Conservation (phyloP, 768 basidiomycete species). For the Podaxis mareebaensis region DNA sequence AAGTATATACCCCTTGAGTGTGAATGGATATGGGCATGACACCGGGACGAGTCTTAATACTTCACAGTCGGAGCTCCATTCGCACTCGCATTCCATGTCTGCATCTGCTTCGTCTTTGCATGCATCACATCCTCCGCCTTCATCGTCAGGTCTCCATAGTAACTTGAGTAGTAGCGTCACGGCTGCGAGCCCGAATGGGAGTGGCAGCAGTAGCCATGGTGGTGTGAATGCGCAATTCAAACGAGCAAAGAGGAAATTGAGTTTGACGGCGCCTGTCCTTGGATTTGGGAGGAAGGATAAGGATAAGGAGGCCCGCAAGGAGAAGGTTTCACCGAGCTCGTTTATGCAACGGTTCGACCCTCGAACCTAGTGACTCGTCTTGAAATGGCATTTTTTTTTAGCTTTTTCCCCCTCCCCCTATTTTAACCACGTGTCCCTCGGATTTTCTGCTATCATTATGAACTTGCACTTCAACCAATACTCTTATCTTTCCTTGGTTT, state of each 20-base stretch:
- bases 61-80: conserved; percentile 12
- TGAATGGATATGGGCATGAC: neutral
- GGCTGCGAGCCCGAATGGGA: conserved; percentile 9
- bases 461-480: neutral
- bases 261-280: conserved; percentile 63
- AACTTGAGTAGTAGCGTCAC: conserved; percentile 24
- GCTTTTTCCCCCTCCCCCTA: neutral
- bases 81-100: conserved; percentile 9
- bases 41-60: conserved; percentile 1
- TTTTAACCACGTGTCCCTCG: neutral
- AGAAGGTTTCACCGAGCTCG: conserved; percentile 22
- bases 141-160: conserved; percentile 24
- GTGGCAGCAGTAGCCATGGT: conserved; percentile 3
- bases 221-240: conserved; percentile 27
- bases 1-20: conserved; percentile 6
- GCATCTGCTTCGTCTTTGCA: conserved; percentile 16
- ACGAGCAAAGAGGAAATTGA: conserved; percentile 63
- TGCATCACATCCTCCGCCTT: conserved; percentile 20
- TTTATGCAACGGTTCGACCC: conserved; percentile 17
- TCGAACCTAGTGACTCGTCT: neutral
- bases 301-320: conserved; percentile 36
- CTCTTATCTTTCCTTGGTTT: neutral
- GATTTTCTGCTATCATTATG: conserved; percentile 13
- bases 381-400: neutral
- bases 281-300: conserved; percentile 58